Evolutionary conservation across 176 grass and related monocot genomes (phyloP), one percentile per base, ranked within the genome.

Genomic region (Aegilops longissima): DNA sequence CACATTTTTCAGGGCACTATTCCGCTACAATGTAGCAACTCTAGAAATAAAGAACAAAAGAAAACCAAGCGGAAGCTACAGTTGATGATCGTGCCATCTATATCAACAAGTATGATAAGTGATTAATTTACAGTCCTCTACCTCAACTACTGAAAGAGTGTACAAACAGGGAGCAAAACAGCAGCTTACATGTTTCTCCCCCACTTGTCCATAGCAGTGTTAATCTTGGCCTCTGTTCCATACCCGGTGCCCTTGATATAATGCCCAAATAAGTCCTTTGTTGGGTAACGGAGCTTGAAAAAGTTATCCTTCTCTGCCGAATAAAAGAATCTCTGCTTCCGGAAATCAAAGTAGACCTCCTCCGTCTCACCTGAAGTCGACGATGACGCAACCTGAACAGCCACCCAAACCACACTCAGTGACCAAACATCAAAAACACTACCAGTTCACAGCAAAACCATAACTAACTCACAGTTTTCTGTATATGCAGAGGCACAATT

Each of bases 271-370:
- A 61, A 80, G 74, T 96, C 94, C 88, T 96, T 99, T 4, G 97
- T 99, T 5, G 94, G 97, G 62, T 94, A 99, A 18, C 83, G 83
- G 36, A 99, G 92, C 68, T 99, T 99, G 66, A 81, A 88, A 81
- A 96, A 99, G 59, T 95, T 99, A 56, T 96, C 87, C 25, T 90
- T 91, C 66, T 92, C 86, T 8, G 61, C 61, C 3, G 90, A 96
- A 45, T 90, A 96, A 77, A 93, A 91, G 86, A 99, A 99, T 14
- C 97, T 88, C 93, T 99, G 97, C 90, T 99, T 99, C 80, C 97
- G 90, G 75, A 99, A 99, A 86, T 94, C 97, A 89, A 99, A 93
- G 85, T 93, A 96, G 74, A 99, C 96, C 87, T 96, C 97, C 54
- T 99, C 92, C 13, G 71, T 45, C 59, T 91, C 92, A 63, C 80